Evolutionary conservation across 345 rosid genomes (phyloP).

Genomic region (Eucalyptus caleyi): DNA sequence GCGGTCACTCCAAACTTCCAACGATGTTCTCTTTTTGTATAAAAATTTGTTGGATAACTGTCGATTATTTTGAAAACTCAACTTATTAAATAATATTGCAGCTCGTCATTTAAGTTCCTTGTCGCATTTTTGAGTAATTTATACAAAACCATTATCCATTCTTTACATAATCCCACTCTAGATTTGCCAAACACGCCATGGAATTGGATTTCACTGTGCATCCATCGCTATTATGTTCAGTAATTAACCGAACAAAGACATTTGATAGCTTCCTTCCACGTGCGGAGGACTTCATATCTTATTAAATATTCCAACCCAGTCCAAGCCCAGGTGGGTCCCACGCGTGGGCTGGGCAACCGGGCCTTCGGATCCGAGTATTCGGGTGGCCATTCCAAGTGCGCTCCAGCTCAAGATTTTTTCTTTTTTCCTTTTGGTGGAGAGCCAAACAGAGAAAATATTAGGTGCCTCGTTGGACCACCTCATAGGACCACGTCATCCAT

Average conservation of each 20-base stretch:
- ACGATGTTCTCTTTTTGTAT: neutral
- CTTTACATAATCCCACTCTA: neutral
- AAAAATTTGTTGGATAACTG: accelerated
- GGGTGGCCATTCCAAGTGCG: neutral
- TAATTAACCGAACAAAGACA: neutral
- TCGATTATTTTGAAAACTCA: neutral
- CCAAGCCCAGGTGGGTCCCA: neutral
- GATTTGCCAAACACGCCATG: neutral
- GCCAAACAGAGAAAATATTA: neutral
- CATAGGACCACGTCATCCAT: too few species aligned
- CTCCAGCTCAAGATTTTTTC: neutral
- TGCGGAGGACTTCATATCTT: neutral
- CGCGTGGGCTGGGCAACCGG: neutral
- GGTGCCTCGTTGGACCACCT: too few species aligned
- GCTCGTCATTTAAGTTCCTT: neutral
- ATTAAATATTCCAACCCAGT: neutral
- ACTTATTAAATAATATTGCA: accelerated
- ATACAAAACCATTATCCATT: neutral
- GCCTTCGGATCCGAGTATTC: neutral
- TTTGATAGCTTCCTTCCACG: neutral
- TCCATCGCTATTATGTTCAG: neutral
- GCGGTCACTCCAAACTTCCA: neutral
- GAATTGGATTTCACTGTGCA: neutral
- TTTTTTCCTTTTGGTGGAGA: neutral
- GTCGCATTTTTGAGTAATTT: neutral